Conservation (phyloP, 176 grass and related monocot genomes). For the Oryza glumipatula region DNA sequence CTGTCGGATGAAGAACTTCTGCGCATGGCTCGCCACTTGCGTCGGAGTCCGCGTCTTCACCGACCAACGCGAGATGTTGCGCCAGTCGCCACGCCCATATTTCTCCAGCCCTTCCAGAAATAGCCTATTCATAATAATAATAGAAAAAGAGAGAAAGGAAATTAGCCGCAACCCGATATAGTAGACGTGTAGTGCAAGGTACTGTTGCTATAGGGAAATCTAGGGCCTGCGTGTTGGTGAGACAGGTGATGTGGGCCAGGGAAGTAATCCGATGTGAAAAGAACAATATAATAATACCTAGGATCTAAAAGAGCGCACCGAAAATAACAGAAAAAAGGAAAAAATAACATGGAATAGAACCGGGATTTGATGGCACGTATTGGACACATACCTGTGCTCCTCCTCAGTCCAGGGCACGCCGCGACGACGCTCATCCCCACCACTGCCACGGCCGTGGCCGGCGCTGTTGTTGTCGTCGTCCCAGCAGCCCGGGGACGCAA, state of each 20-base stretch:
- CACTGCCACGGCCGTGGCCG: neutral
- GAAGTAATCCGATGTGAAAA: constrained; percentile 20
- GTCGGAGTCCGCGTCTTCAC: constrained; percentile 92
- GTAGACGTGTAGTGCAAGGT: neutral
- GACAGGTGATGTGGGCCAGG: neutral
- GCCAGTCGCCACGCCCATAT: constrained; percentile 92
- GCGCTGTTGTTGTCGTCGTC: constrained; percentile 14
- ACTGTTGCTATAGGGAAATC: neutral
- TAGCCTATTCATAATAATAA: constrained; percentile 21
- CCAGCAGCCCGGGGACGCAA: constrained; percentile 50
- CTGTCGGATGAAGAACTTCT: constrained; percentile 94
- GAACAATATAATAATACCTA: constrained; percentile 7
- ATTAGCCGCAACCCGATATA: neutral
- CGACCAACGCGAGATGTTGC: constrained; percentile 88
- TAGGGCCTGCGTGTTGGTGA: neutral
- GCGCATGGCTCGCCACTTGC: constrained; percentile 93
- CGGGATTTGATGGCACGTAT: neutral
- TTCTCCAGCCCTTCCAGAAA: constrained; percentile 75
- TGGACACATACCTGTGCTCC: constrained; percentile 64
- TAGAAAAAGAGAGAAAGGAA: neutral
- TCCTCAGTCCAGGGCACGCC: constrained; percentile 92
- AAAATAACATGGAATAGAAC: neutral
- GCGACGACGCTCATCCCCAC: constrained; percentile 58
- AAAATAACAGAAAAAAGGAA: constrained; percentile 10
- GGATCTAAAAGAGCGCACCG: constrained; percentile 12